Evolutionary conservation across 176 grass and related monocot species (phyloP).

Genomic region (Eremochloa ophiuroides): DNA sequence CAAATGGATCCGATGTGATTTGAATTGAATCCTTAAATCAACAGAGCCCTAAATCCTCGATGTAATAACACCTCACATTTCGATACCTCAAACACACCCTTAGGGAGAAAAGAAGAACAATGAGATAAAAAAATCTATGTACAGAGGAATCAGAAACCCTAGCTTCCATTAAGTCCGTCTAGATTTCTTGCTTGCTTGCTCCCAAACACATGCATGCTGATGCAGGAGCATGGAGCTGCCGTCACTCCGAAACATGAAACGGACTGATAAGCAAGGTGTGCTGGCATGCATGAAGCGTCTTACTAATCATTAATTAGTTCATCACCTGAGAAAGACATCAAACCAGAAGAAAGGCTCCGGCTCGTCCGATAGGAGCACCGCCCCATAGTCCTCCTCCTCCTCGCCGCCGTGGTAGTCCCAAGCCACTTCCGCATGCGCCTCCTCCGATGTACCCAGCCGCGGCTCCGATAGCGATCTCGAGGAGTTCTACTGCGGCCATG

Average conservation of each 20-base stretch:
- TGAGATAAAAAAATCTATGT: not conserved
- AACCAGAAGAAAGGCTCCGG: too few species aligned
- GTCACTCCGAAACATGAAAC: not conserved
- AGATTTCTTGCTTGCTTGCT: slow-evolving; percentile 11
- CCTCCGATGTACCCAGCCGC: too few species aligned
- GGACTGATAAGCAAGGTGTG: not conserved
- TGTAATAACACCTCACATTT: slow-evolving; percentile 12
- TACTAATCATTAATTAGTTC: too few species aligned
- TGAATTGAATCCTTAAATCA: slow-evolving; percentile 18
- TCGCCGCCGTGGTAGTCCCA: slow-evolving; percentile 9
- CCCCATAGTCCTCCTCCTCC: slow-evolving; percentile 68
- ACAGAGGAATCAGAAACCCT: too few species aligned
- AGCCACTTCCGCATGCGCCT: not conserved
- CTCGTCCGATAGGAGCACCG: slow-evolving; percentile 61
- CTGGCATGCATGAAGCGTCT: not conserved
- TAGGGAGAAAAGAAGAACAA: not conserved
- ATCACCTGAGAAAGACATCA: slow-evolving; percentile 54
- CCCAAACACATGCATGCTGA: too few species aligned
- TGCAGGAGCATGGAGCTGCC: too few species aligned
- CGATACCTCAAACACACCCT: too few species aligned
- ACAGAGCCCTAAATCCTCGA: slow-evolving; percentile 17
- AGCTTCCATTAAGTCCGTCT: slow-evolving; percentile 13
- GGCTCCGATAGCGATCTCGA: not conserved
- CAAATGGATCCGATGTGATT: not conserved
- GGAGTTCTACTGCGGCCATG: not conserved